Percentiles rank a stretch among this genome's conserved stretches.
Conservation (phyloP, 164 flowering plant species). For the Vitis amurensis region DNA sequence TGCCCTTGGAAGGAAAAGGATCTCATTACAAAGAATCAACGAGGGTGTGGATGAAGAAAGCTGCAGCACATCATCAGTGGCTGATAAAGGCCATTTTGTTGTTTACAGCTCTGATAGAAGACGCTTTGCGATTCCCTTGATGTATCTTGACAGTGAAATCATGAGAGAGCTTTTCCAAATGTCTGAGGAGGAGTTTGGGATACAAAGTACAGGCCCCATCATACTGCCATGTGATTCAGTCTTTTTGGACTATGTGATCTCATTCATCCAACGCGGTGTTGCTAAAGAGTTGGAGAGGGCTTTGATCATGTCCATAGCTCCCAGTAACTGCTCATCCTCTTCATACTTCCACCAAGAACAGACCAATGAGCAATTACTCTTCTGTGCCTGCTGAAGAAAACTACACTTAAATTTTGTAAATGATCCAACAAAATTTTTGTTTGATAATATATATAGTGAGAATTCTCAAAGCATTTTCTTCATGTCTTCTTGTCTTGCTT, state of each 20-base stretch:
- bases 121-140: conserved; percentile 1
- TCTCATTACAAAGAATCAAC: conserved; percentile 4
- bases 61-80: not conserved
- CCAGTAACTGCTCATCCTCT: not conserved
- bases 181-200: conserved; percentile 12
- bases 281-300: conserved; percentile 14
- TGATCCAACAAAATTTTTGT: too few species aligned
- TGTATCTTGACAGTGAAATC: conserved; percentile 1
- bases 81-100: conserved; percentile 5
- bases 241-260: conserved; percentile 6
- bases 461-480: too few species aligned
- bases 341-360: not conserved
- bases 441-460: too few species aligned
- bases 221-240: conserved; percentile 1
- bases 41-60: not conserved
- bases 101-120: not conserved
- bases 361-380: too few species aligned
- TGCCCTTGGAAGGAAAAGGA: conserved; percentile 10
- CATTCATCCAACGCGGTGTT: not conserved
- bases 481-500: too few species aligned
- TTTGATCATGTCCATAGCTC: conserved; percentile 1
- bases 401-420: too few species aligned
- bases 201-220: conserved; percentile 4
- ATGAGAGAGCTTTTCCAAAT: conserved; percentile 8
- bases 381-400: too few species aligned